Evolutionary conservation across 768 basidiomycete genomes (phyloP).

Genomic region (Tulasnella sp.): DNA sequence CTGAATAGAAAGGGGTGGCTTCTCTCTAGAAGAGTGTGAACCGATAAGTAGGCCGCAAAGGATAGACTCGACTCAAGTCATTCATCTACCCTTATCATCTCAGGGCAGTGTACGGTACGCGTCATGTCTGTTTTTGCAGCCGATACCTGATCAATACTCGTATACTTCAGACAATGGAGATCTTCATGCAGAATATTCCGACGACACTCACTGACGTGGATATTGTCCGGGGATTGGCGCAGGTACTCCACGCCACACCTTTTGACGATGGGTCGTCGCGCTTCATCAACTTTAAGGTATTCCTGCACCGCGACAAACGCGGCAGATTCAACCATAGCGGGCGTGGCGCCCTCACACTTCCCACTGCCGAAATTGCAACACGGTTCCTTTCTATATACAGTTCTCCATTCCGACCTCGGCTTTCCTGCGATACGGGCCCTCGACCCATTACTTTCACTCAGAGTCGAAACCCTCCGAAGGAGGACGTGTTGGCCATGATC

Average conservation of each 20-base stretch:
- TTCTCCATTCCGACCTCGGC: too few relatives aligned
- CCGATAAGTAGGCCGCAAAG: too few relatives aligned
- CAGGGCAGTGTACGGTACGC: too few relatives aligned
- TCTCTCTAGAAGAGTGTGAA: too few relatives aligned
- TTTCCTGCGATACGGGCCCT: background rate
- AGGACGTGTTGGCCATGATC: background rate
- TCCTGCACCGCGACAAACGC: conserved; percentile 1
- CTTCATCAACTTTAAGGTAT: conserved; percentile 7
- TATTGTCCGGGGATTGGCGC: background rate
- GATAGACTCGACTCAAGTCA: too few relatives aligned
- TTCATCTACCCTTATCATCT: too few relatives aligned
- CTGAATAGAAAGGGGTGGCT: too few relatives aligned
- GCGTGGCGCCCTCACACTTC: conserved; percentile 7
- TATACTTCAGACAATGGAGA: too few relatives aligned
- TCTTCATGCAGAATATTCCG: conserved; percentile 7
- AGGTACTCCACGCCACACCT: conserved; percentile 3
- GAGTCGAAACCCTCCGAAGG: background rate
- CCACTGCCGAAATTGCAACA: background rate
- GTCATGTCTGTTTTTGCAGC: too few relatives aligned
- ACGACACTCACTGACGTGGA: background rate
- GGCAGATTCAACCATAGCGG: background rate
- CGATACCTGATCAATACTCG: too few relatives aligned
- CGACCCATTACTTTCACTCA: background rate
- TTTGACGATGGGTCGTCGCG: background rate
- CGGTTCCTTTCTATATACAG: too few relatives aligned